Evolutionary conservation across 2,329 filamentous ascomycete genomes (phyloP).

Genomic region (Mycosphaerella sp.): DNA sequence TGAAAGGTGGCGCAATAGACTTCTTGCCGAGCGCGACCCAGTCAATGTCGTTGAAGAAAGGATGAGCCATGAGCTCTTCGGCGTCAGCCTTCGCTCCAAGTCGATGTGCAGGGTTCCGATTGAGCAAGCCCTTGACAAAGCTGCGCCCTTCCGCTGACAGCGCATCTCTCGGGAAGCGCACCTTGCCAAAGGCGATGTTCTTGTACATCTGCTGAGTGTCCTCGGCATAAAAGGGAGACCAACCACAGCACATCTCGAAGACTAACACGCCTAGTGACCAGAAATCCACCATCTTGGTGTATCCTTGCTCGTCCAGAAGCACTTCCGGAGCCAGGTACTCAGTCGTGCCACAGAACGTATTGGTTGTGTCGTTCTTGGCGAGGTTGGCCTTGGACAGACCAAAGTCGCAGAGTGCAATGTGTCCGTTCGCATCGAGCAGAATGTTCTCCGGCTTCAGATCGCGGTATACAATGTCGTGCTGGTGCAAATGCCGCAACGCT

Average conservation of each 20-base stretch:
- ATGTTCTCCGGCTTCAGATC: conserved; percentile 99
- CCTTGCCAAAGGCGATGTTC: conserved; percentile 98
- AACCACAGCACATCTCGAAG: conserved; percentile 99
- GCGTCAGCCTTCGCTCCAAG: conserved; percentile 87
- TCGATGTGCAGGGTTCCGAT: conserved; percentile 93
- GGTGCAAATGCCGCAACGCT: conserved; percentile 88
- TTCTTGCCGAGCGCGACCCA: conserved; percentile 87
- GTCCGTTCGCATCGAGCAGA: conserved; percentile 89
- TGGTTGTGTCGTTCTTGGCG: conserved; percentile 94
- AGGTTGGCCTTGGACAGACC: conserved; percentile 96
- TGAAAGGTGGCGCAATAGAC: conserved; percentile 91
- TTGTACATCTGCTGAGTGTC: conserved; percentile 99
- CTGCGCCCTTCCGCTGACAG: conserved; percentile 91
- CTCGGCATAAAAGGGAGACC: conserved; percentile 98
- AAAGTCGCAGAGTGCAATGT: conserved; percentile 97
- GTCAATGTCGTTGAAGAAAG: conserved; percentile 91
- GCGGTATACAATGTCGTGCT: conserved; percentile 96
- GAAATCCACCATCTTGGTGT: conserved; percentile 99
- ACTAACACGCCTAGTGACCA: conserved; percentile 97
- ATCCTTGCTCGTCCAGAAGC: conserved; percentile 88
- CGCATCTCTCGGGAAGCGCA: conserved; percentile 90
- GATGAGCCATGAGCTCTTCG: conserved; percentile 85
- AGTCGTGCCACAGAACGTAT: conserved; percentile 97
- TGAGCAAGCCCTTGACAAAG: conserved; percentile 95
- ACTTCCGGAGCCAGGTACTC: conserved; percentile 97